Conservation (phyloP, 257 asterid species). For the Solanum peruvianum region DNA sequence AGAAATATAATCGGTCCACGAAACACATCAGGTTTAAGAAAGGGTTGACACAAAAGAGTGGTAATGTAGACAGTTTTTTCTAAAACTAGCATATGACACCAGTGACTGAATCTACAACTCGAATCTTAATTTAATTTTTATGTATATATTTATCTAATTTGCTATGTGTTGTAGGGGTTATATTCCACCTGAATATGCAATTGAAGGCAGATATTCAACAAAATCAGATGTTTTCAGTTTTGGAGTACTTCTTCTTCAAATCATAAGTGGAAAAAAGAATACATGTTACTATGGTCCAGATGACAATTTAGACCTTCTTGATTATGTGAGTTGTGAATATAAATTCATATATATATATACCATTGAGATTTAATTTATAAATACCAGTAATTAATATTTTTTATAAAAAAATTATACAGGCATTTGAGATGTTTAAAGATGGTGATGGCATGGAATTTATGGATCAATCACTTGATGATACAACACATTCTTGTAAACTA, state of each 20-base stretch:
- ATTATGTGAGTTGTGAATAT: slow-evolving; percentile 8
- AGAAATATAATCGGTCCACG: background rate
- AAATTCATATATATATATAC: background rate
- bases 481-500: slow-evolving; percentile 10
- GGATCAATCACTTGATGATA: slow-evolving; percentile 18
- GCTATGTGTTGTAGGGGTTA: slow-evolving; percentile 13
- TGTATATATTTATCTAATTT: background rate
- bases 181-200: slow-evolving; percentile 29
- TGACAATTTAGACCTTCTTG: slow-evolving; percentile 11
- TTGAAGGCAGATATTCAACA: slow-evolving; percentile 20
- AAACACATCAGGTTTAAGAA: background rate
- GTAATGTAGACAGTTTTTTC: background rate
- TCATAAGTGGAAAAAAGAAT: slow-evolving; percentile 23
- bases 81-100: background rate
- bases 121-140: background rate
- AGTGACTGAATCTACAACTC: background rate
- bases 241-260: slow-evolving; percentile 25
- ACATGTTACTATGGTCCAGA: slow-evolving; percentile 13
- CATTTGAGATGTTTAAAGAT: slow-evolving; percentile 13
- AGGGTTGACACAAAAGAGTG: background rate
- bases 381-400: background rate
- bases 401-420: background rate
- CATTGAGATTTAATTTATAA: background rate
- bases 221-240: slow-evolving; percentile 28
- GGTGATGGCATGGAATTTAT: slow-evolving; percentile 9